Evolutionary conservation across 768 basidiomycete genomes (phyloP).

Genomic region (Amanita rimosa): DNA sequence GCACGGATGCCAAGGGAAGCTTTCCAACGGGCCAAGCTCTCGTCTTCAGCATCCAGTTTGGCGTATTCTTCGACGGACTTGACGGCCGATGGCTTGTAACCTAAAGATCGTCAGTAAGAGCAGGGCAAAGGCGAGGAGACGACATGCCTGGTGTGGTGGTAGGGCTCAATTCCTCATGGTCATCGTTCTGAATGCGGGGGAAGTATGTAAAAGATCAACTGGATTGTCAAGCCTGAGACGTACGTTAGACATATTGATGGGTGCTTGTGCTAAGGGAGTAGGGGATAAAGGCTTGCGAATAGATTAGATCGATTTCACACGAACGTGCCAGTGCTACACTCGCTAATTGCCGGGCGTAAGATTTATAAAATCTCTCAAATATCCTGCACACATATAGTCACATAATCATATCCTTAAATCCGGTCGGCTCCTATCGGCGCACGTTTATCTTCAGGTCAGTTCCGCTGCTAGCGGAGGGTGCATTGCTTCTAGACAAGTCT

Average conservation of each 20-base stretch:
- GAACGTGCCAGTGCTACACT: conserved; percentile 21
- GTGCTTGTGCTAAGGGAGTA: conserved; percentile 8
- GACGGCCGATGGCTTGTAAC: conserved; percentile 61
- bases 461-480: conserved; percentile 20
- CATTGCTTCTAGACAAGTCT: conserved; percentile 26
- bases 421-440: conserved; percentile 1
- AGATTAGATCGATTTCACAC: conserved; percentile 63
- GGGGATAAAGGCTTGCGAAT: conserved; percentile 10
- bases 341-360: conserved; percentile 31
- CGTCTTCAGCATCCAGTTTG: conserved; percentile 79
- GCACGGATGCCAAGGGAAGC: conserved; percentile 79
- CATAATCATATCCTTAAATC: conserved; percentile 8
- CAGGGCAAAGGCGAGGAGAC: neutral
- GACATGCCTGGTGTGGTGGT: conserved; percentile 53
- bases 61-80: conserved; percentile 79
- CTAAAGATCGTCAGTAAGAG: conserved; percentile 22
- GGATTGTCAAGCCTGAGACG: conserved; percentile 10
- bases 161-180: conserved; percentile 63
- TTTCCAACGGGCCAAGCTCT: conserved; percentile 93
- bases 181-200: conserved; percentile 32
- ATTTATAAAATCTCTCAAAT: neutral
- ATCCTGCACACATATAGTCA: conserved; percentile 5
- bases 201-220: conserved; percentile 4
- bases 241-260: conserved; percentile 42
- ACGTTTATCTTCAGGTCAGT: neutral